Base-by-base conservation (phyloP, 495 filamentous ascomycete species). In the Niebla homalea region DNA sequence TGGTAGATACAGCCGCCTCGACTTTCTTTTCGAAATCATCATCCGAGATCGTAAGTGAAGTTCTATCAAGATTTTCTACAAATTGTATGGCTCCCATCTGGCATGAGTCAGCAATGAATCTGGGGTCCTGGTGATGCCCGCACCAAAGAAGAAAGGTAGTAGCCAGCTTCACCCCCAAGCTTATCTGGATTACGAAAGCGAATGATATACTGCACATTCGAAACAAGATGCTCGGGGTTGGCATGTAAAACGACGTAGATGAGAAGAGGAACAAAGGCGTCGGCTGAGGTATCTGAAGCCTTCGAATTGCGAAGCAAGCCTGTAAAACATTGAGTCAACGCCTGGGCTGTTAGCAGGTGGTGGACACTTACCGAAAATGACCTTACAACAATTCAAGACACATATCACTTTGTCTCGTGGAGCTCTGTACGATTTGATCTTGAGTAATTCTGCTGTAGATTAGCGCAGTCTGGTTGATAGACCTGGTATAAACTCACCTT, bases 321-420 rank as follows among this genome's bases (percentile, higher is more conserved):
- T 89, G 51, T 16, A 4, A 38, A 15, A 1, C n/a, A 39, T 60
- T 46, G 61, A 54, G 21, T 36, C 16, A 3, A 26, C 36, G 23
- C 2, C 21, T 32, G 39, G 49, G 11, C 18, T 15, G 10, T 41
- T 12, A 11, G 68, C 46, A 67, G 57, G 38, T 12, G 37, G 22
- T 36, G 18, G 46, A 18, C 37, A 59, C 76, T 58, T 64, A 87
- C 89, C 92, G 70, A 99, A 97, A 48, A 99, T 96, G 48, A 99
- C 92, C 65, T 99, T 99, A 75, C 92, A 99, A 68, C 89, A 94
- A 67, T 99, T 99, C 41, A 99, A 67, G 46, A 97, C 86, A 65
- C 92, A 97, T 41, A 99, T 97, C 18, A 99, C 87, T 65, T 99
- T 99, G 67, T 99, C 92, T 61, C 92, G 74, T 12, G 92, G 92